These are phyloP conservation scores for Heliophila coronopifolia DNA, from an alignment of 441 rosid species.

Conservation along the genomic window DNA sequence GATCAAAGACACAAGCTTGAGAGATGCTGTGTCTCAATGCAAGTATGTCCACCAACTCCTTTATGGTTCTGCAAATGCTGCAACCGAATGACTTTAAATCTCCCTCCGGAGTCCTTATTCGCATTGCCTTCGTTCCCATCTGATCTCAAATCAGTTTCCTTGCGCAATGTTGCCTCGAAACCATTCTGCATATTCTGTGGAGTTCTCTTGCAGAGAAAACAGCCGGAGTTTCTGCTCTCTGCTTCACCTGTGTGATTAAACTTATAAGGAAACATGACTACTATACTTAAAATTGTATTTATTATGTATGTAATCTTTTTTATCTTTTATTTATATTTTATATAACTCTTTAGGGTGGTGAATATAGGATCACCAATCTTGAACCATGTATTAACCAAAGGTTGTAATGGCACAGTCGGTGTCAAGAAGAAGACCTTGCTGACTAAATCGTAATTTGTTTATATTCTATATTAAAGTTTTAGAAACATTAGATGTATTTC, in stretches of 20 bases:
- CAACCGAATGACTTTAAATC: constrained; percentile 42
- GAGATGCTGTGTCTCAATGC: constrained; percentile 74
- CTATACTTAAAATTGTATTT: too few species aligned
- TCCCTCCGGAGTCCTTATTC: constrained; percentile 50
- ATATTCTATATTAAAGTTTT: too few species aligned
- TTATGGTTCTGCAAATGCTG: constrained; percentile 88
- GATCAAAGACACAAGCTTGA: constrained; percentile 50
- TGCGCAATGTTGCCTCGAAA: constrained; percentile 31
- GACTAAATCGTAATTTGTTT: too few species aligned
- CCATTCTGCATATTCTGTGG: constrained; percentile 84
- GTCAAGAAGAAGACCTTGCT: too few species aligned
- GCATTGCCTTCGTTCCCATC: constrained; percentile 40
- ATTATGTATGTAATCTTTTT: too few species aligned
- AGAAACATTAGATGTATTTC: too few species aligned
- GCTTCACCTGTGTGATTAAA: constrained; percentile 53
- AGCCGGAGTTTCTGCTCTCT: constrained; percentile 74
- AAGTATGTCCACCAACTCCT: constrained; percentile 62
- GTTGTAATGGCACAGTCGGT: too few species aligned
- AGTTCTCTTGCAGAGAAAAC: constrained; percentile 66
- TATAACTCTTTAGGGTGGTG: too few species aligned
- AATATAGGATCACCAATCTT: too few species aligned
- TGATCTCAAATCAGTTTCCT: constrained; percentile 33
- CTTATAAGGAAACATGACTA: too few species aligned
- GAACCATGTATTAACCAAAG: too few species aligned
- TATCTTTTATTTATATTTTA: too few species aligned